These are phyloP conservation scores for Tephrocybe rancida DNA, from an alignment of 768 basidiomycete species.

Conservation along the genomic window DNA sequence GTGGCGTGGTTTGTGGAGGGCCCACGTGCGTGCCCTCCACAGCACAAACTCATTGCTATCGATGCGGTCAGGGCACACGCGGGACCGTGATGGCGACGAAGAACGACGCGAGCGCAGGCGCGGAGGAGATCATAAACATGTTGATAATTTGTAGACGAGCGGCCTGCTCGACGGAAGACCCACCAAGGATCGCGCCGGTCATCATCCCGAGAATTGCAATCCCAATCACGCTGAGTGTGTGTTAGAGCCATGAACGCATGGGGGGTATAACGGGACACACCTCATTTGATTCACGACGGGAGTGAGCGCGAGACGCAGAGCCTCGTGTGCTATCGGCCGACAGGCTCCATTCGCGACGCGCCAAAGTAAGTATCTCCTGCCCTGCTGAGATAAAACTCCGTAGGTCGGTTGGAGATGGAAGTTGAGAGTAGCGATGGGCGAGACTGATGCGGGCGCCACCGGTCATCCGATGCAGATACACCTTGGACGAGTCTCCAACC, in stretches of 20 bases:
- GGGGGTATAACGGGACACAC: slow-evolving; percentile 35
- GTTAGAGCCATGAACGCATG: slow-evolving; percentile 2
- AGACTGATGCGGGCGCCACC: slow-evolving; percentile 65
- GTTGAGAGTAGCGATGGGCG: slow-evolving; percentile 68
- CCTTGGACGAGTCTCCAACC: slow-evolving; percentile 88
- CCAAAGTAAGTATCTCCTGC: too few relatives aligned
- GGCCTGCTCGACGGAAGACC: slow-evolving; percentile 82
- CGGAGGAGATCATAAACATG: slow-evolving; percentile 90
- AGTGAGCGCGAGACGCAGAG: slow-evolving; percentile 76
- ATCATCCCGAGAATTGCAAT: slow-evolving; percentile 90
- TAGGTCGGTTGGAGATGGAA: slow-evolving; percentile 57
- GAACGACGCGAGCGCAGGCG: slow-evolving; percentile 72
- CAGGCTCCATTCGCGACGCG: slow-evolving; percentile 81
- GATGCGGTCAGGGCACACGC: slow-evolving; percentile 67
- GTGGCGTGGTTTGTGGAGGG: too few relatives aligned
- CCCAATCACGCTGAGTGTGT: slow-evolving; percentile 58
- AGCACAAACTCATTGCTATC: slow-evolving; percentile 35
- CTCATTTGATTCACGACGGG: slow-evolving; percentile 90
- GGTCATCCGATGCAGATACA: slow-evolving; percentile 78
- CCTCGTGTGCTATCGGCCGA: slow-evolving; percentile 75
- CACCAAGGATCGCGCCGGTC: slow-evolving; percentile 90
- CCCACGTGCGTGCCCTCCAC: slow-evolving; percentile 23
- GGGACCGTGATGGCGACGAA: slow-evolving; percentile 58
- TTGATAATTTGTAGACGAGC: slow-evolving; percentile 90
- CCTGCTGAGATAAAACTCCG: too few relatives aligned